A percentile compares a stretch with the other conserved stretches of the same genome.
phyloP scores from a whole-genome alignment of 495 filamentous ascomycete genomes.

The Neurospora tetraspora region DNA sequence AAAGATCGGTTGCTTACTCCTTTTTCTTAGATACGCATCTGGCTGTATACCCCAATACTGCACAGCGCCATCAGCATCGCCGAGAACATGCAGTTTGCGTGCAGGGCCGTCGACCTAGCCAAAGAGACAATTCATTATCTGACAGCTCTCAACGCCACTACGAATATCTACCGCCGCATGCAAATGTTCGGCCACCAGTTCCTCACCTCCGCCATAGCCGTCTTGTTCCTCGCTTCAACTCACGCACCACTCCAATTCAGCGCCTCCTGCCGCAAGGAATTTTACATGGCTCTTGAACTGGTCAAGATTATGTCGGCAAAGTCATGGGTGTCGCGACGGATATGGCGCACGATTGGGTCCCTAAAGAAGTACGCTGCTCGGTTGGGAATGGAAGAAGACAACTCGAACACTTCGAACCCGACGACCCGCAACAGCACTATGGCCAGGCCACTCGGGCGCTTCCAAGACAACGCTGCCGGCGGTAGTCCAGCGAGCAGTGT shows the following conservation, averaged over 20 bases:
- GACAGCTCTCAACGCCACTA: conserved; percentile 65
- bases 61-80: conserved; percentile 67
- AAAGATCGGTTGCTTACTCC: not conserved
- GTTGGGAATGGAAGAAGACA: conserved; percentile 52
- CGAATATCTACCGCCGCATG: conserved; percentile 68
- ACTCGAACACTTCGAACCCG: not conserved
- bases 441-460: not conserved
- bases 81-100: conserved; percentile 56
- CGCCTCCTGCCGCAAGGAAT: conserved; percentile 64
- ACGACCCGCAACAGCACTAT: not conserved
- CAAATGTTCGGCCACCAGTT: conserved; percentile 86
- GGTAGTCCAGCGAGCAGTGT: not conserved
- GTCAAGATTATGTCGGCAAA: conserved; percentile 71
- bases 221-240: conserved; percentile 73
- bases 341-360: conserved; percentile 74
- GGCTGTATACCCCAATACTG: conserved; percentile 72
- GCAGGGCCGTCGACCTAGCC: conserved; percentile 64
- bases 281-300: conserved; percentile 76
- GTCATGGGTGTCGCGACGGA: conserved; percentile 64
- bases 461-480: not conserved
- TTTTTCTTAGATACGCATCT: conserved; percentile 51
- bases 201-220: conserved; percentile 66
- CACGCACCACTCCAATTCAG: conserved; percentile 74
- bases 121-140: conserved; percentile 72
- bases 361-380: conserved; percentile 72